Percentiles rank a stretch among this genome's conserved stretches.
Conservation (phyloP, 2,329 filamentous ascomycete genomes). For the Fusarium albidum region DNA sequence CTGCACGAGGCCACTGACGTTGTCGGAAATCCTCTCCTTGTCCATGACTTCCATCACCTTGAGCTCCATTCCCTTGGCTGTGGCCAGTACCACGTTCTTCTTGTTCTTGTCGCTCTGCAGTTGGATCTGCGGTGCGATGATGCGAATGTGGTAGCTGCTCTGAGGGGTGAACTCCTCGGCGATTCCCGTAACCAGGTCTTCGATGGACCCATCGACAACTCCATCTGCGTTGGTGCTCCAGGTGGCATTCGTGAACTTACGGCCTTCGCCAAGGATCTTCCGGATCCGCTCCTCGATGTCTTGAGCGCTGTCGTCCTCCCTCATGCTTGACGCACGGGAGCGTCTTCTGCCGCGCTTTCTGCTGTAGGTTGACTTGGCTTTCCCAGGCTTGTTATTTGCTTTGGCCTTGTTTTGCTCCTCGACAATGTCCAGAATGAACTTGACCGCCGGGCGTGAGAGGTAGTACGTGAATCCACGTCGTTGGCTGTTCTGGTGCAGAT, state of each 20-base stretch:
- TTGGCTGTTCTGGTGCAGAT: conserved; percentile 97
- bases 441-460: conserved; percentile 92
- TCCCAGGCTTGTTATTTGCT: conserved; percentile 41
- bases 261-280: conserved; percentile 84
- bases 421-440: conserved; percentile 97
- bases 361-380: conserved; percentile 40
- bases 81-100: conserved; percentile 95
- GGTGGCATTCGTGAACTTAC: conserved; percentile 71
- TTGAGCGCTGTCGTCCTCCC: conserved; percentile 65
- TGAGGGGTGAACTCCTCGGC: conserved; percentile 88
- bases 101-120: conserved; percentile 98
- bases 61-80: conserved; percentile 96
- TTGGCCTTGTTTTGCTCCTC: conserved; percentile 88
- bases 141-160: conserved; percentile 91
- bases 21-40: conserved; percentile 89
- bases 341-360: conserved; percentile 42
- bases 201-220: conserved; percentile 55
- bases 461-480: conserved; percentile 97
- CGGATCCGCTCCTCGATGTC: conserved; percentile 87
- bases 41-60: conserved; percentile 99
- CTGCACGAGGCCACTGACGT: conserved; percentile 94
- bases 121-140: conserved; percentile 98
- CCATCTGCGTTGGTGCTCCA: conserved; percentile 46
- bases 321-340: conserved; percentile 49
- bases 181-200: conserved; percentile 77